Evolutionary conservation across 768 basidiomycete genomes (phyloP).

Genomic region (Termitomyces sp.): DNA sequence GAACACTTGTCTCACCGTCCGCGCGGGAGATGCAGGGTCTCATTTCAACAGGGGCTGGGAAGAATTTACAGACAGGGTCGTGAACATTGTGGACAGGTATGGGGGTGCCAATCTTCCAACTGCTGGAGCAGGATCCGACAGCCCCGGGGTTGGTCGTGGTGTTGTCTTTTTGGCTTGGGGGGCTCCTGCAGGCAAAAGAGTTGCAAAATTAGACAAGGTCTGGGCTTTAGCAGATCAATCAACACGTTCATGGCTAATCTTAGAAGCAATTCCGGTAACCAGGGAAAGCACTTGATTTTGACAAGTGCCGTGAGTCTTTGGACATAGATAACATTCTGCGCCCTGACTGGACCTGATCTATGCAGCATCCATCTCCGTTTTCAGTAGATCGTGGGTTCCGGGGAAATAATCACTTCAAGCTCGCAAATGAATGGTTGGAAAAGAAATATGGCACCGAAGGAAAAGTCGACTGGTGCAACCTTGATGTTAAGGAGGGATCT

Average conservation of each 20-base stretch:
- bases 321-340: background rate
- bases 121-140: slow-evolving; percentile 24
- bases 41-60: slow-evolving; percentile 91
- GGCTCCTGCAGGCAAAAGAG: slow-evolving; percentile 77
- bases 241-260: background rate
- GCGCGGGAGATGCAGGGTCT: slow-evolving; percentile 67
- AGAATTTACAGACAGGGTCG: slow-evolving; percentile 74
- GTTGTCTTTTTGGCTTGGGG: slow-evolving; percentile 88
- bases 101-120: slow-evolving; percentile 62
- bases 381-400: slow-evolving; percentile 78
- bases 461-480: slow-evolving; percentile 66
- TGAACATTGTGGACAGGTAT: slow-evolving; percentile 72
- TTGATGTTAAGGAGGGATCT: slow-evolving; percentile 17
- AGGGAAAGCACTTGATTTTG: slow-evolving; percentile 80
- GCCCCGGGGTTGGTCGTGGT: slow-evolving; percentile 59
- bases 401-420: slow-evolving; percentile 85
- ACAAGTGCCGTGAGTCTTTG: slow-evolving; percentile 58
- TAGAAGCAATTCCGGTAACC: background rate
- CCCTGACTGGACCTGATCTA: slow-evolving; percentile 16
- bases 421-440: slow-evolving; percentile 85
- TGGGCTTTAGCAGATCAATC: slow-evolving; percentile 5
- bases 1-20: slow-evolving; percentile 90
- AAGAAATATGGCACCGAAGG: slow-evolving; percentile 68
- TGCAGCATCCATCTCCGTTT: slow-evolving; percentile 79
- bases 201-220: slow-evolving; percentile 72